phyloP scores from a whole-genome alignment of 495 filamentous ascomycete genomes.

The Penicillium malachiteum region DNA sequence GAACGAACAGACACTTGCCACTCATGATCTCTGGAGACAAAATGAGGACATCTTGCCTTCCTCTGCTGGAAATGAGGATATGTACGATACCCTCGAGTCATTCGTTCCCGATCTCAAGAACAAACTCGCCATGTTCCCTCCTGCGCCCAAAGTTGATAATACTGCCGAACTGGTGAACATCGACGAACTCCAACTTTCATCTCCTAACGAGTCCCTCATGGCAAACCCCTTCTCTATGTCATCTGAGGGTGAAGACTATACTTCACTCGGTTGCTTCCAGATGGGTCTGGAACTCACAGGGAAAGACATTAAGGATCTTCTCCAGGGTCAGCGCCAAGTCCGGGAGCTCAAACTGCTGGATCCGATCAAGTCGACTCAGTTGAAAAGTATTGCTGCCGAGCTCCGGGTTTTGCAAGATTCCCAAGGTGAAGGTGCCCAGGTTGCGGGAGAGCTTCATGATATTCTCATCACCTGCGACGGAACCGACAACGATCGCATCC shows the following conservation, averaged over 20 bases:
- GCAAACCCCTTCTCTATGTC: constrained; percentile 5
- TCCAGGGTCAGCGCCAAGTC: constrained; percentile 2
- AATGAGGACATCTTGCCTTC: neutral
- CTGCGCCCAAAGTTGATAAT: neutral
- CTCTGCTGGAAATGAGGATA: neutral
- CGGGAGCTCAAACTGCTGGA: constrained; percentile 3
- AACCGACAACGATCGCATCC: constrained; percentile 1
- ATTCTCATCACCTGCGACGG: constrained; percentile 3
- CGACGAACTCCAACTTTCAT: neutral
- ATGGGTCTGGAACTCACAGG: constrained; percentile 1
- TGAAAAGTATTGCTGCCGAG: neutral
- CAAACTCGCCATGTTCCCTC: constrained; percentile 1
- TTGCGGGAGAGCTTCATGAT: constrained; percentile 1
- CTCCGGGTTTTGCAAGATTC: neutral
- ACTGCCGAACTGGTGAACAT: neutral
- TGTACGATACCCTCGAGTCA: neutral
- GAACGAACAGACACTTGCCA: neutral
- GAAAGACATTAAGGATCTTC: constrained; percentile 2
- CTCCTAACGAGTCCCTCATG: constrained; percentile 1
- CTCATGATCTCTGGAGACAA: constrained; percentile 1
- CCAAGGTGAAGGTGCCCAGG: neutral
- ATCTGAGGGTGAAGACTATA: constrained; percentile 1
- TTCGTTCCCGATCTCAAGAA: neutral
- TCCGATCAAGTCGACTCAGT: neutral
- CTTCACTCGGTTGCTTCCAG: constrained; percentile 3